Evolutionary conservation across 345 rosid genomes (phyloP).

Genomic region (Jatropha curcas): DNA sequence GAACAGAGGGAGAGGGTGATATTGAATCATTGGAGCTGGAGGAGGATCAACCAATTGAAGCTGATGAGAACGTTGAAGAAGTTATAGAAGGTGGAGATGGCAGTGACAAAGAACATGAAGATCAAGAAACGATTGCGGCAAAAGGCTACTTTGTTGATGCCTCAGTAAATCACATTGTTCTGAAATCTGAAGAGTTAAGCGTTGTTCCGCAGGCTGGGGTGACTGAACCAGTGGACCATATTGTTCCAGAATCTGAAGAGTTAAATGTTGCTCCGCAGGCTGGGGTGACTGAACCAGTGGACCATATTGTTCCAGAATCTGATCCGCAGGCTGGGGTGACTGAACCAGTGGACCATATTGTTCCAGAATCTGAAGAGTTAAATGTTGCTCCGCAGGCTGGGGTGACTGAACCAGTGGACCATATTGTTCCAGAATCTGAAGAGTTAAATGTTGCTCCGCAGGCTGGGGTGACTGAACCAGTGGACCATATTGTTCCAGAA

Average conservation of each 20-base stretch:
- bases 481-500: constrained; percentile 18
- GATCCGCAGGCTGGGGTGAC: constrained; percentile 17
- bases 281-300: constrained; percentile 24
- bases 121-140: constrained; percentile 18
- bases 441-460: constrained; percentile 9
- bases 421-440: constrained; percentile 13
- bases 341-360: constrained; percentile 14
- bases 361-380: constrained; percentile 22
- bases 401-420: constrained; percentile 23
- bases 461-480: constrained; percentile 18
- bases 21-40: background rate
- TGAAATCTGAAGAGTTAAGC: constrained; percentile 20
- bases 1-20: background rate
- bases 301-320: constrained; percentile 11
- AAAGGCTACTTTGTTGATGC: constrained; percentile 26
- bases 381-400: constrained; percentile 6
- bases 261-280: background rate
- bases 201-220: too few relatives aligned
- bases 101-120: background rate
- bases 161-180: constrained; percentile 12
- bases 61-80: constrained; percentile 8
- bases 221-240: too few relatives aligned
- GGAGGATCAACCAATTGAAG: constrained; percentile 2
- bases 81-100: constrained; percentile 1
- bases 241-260: constrained; percentile 22